Conservation (phyloP, 495 filamentous ascomycete species). For the Umbilicaria muhlenbergii region DNA sequence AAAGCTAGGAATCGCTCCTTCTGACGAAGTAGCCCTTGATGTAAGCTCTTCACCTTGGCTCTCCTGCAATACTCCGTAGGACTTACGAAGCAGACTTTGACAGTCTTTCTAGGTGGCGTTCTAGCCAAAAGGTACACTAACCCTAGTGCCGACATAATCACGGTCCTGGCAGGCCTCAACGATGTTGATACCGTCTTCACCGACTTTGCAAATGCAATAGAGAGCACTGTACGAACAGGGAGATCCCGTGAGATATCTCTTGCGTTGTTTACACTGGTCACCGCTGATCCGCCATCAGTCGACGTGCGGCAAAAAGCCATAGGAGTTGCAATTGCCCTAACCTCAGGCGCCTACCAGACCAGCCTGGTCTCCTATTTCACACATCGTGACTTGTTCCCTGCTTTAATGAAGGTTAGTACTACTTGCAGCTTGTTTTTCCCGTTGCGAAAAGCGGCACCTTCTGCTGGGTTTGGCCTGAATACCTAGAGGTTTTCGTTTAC, state of each 20-base stretch:
- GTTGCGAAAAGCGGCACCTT: background rate
- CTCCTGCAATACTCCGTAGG: constrained; percentile 2
- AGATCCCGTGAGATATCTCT: constrained; percentile 39
- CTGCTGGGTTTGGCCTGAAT: background rate
- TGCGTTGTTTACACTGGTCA: background rate
- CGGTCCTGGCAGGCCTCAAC: constrained; percentile 73
- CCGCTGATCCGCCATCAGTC: constrained; percentile 25
- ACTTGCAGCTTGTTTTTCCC: background rate
- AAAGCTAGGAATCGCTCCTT: constrained; percentile 41
- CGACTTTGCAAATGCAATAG: constrained; percentile 73
- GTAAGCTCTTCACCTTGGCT: constrained; percentile 33
- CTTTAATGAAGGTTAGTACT: constrained; percentile 71
- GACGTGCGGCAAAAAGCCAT: constrained; percentile 66
- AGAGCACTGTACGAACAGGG: constrained; percentile 67
- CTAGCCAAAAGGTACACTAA: constrained; percentile 89
- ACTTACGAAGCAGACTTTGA: constrained; percentile 63
- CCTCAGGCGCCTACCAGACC: constrained; percentile 88
- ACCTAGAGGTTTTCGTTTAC: background rate
- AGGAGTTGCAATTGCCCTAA: constrained; percentile 63
- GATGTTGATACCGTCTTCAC: constrained; percentile 73
- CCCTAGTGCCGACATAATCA: constrained; percentile 87
- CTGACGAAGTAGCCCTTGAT: constrained; percentile 73
- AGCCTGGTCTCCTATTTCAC: constrained; percentile 89
- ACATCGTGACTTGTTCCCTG: constrained; percentile 84
- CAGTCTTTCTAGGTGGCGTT: constrained; percentile 66